Evolutionary conservation across 2,329 filamentous ascomycete species (phyloP).

Genomic region (Fusarium sacchari): DNA sequence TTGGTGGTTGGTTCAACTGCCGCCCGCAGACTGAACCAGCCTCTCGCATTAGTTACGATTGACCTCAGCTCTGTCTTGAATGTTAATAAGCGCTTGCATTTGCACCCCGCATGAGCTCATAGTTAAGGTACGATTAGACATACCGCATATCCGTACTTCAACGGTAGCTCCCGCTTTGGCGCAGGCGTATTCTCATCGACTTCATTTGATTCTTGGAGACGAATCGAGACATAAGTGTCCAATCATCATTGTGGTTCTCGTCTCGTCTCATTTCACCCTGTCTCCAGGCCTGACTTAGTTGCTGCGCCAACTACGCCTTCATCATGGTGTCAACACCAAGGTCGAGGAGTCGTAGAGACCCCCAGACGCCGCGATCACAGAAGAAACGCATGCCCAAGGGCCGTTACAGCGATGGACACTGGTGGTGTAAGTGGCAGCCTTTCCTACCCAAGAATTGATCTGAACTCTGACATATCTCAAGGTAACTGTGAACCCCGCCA

Average conservation of each 20-base stretch:
- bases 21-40: constrained; percentile 2
- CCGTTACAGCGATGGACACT: constrained; percentile 47
- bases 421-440: constrained; percentile 49
- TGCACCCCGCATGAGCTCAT: constrained; percentile 23
- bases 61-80: neutral
- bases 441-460: neutral
- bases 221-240: neutral
- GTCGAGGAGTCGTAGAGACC: constrained; percentile 13
- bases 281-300: neutral
- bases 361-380: constrained; percentile 40
- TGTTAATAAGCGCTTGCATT: neutral
- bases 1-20: neutral
- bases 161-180: constrained; percentile 23
- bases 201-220: neutral
- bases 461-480: constrained; percentile 26
- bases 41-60: constrained; percentile 11
- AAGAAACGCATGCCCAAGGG: constrained; percentile 49
- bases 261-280: neutral
- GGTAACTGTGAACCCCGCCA: constrained; percentile 57
- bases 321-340: constrained; percentile 31
- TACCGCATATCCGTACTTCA: no score
- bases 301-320: neutral
- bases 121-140: neutral
- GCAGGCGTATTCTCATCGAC: neutral
- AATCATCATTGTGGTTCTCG: neutral